Evolutionary conservation across 805 yeast genomes (phyloP), one percentile per base, ranked within the genome.

Genomic region (Blastobotrys peoriensis): DNA sequence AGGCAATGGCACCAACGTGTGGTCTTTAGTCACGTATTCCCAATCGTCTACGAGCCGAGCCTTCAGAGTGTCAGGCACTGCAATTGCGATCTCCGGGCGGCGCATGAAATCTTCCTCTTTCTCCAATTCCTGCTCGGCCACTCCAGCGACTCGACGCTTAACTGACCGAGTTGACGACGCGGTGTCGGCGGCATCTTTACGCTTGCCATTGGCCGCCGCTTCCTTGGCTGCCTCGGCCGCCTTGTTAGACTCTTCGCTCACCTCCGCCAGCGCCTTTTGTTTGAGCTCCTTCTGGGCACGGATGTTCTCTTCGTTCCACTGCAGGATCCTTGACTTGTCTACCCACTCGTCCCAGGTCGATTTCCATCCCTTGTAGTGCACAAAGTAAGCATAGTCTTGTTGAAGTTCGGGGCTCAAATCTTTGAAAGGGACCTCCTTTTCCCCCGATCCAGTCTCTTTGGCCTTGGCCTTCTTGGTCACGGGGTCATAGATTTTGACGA

Each of bases 291-390:
- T 76, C 62, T 82, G 86, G 41, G 78, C 64, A 40, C 72, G 67
- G 43, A 83, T 54, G 56, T 84, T 87, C 51, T 83, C 95, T 23
- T 78, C 81, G 40, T 74, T 83, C 58, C 70, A 71, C 50, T 78
- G 82, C 57, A 86, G 68, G 4, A 91, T 74, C 28, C 98, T 67
- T 33, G 77, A 80, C 5, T 65, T 63, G 1, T 76, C 74, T 1
- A 91, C 91, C 98, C 98, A 91, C 63, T 91, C 98, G 60, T 91
- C 98, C 96, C 96, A 91, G 47, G 88, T 80, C 15, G 81, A 65
- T 58, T 89, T 91, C 98, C 98, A 91, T 2, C 98, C 98, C 54
- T 82, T 83, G 64, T 91, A 91, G 59, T 93, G 98, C 15, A 91
- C 77, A 53, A 70, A 80, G 63, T 79, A 89, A 23, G 79, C 71